A percentile compares a stretch with the other conserved stretches of the same genome.
phyloP scores from a whole-genome alignment of 495 filamentous ascomycete species.

The Beverwykella pulmonaria region DNA sequence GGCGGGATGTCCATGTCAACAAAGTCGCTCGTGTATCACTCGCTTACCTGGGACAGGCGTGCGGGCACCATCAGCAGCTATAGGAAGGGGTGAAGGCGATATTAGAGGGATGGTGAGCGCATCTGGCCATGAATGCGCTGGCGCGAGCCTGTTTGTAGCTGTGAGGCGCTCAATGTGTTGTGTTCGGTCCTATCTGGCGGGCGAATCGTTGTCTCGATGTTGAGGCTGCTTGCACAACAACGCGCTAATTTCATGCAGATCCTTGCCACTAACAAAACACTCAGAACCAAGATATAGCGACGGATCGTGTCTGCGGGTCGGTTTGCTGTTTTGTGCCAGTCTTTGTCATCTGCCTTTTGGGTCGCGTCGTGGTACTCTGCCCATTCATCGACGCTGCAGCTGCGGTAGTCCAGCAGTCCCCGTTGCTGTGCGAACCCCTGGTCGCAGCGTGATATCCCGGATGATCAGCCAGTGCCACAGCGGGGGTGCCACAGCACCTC shows the following conservation, averaged over 20 bases:
- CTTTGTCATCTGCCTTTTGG: no score
- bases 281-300: no score
- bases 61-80: not conserved
- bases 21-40: not conserved
- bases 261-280: no score
- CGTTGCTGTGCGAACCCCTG: not conserved
- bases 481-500: not conserved
- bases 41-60: not conserved
- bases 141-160: not conserved
- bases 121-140: not conserved
- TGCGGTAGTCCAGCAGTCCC: not conserved
- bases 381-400: no score
- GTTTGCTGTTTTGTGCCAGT: no score
- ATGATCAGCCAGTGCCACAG: not conserved
- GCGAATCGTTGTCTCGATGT: not conserved
- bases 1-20: not conserved
- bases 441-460: not conserved
- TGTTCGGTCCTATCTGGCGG: not conserved
- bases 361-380: no score
- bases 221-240: not conserved
- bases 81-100: not conserved
- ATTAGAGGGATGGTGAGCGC: not conserved
- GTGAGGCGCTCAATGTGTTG: not conserved
- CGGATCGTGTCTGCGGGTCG: no score
- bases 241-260: not conserved